A percentile compares a stretch with the other conserved stretches of the same genome.
Conservation (phyloP, 1,284 basidiomycete species). For the Sporisorium reilianum region DNA sequence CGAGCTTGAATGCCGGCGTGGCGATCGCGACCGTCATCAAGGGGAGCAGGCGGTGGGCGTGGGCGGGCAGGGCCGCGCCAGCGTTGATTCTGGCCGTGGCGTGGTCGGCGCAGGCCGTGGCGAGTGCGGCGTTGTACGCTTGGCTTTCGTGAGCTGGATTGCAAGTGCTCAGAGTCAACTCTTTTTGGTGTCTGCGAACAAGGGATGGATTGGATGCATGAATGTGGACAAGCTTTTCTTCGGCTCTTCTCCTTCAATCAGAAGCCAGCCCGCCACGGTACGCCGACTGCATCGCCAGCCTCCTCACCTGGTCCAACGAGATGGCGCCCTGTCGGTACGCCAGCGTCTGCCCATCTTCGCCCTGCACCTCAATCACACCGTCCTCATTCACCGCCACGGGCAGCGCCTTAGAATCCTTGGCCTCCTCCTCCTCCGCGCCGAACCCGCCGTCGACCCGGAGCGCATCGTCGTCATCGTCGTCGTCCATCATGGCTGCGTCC, state of each 20-base stretch:
- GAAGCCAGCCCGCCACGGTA: slow-evolving; percentile 70
- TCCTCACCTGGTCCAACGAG: slow-evolving; percentile 61
- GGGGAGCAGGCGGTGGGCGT: too few species aligned
- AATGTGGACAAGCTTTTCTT: background rate
- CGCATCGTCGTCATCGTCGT: slow-evolving; percentile 61
- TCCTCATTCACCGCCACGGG: slow-evolving; percentile 51
- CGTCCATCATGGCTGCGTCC: slow-evolving; percentile 50
- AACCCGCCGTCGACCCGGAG: slow-evolving; percentile 48
- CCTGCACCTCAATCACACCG: slow-evolving; percentile 59
- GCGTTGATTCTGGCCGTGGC: slow-evolving; percentile 81
- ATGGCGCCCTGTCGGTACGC: slow-evolving; percentile 65
- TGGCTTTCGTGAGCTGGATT: slow-evolving; percentile 13
- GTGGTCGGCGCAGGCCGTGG: slow-evolving; percentile 73
- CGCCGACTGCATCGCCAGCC: slow-evolving; percentile 59
- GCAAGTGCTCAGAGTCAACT: background rate
- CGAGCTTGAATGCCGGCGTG: slow-evolving; percentile 55
- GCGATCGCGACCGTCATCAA: slow-evolving; percentile 22
- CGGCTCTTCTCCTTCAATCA: slow-evolving; percentile 69
- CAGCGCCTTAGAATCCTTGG: slow-evolving; percentile 27
- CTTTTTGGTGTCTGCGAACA: background rate
- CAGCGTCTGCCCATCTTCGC: slow-evolving; percentile 65
- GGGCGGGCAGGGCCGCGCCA: slow-evolving; percentile 60
- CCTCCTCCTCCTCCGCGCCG: slow-evolving; percentile 29
- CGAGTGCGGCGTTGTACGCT: slow-evolving; percentile 8
- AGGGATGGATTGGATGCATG: background rate